Conservation (phyloP, 23 red algal species). For the Gracilaria domingensis region DNA sequence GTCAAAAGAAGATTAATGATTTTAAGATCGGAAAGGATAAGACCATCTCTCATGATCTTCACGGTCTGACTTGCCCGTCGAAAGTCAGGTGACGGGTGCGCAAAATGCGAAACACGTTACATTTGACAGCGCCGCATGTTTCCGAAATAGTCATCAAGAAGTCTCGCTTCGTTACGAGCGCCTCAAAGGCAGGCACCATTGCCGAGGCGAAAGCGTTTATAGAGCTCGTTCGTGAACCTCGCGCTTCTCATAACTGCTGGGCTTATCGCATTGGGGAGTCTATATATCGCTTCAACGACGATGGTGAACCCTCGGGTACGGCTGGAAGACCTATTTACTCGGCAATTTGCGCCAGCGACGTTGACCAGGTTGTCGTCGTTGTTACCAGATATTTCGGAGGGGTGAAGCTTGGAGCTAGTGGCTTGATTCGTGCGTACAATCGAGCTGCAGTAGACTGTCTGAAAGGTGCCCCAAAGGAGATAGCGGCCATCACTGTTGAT, state of each 20-base stretch:
- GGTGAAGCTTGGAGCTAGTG: conserved; percentile 69
- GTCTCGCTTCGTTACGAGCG: conserved; percentile 61
- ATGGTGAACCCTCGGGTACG: conserved; percentile 68
- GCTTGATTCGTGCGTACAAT: conserved; percentile 54
- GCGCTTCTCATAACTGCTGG: conserved; percentile 63
- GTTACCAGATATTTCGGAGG: conserved; percentile 68
- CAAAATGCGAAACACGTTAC: conserved; percentile 7
- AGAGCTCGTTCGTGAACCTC: conserved; percentile 25
- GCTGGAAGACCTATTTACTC: conserved; percentile 51
- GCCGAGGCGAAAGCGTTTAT: conserved; percentile 27
- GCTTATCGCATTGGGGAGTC: conserved; percentile 43
- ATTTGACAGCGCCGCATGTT: conserved; percentile 24
- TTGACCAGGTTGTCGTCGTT: conserved; percentile 48
- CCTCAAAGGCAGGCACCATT: background rate
- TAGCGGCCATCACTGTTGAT: background rate
- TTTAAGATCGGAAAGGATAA: background rate
- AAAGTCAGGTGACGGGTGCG: background rate
- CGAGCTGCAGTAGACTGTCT: conserved; percentile 10
- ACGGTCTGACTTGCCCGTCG: too few relatives aligned
- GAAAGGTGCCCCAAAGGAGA: conserved; percentile 35
- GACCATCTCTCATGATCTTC: too few relatives aligned
- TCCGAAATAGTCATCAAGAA: conserved; percentile 56
- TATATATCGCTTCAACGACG: conserved; percentile 40
- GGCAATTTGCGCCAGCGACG: conserved; percentile 29
- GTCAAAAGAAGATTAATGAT: background rate